Base-by-base conservation (phyloP, 176 grass and related monocot species). In the Oryza glaberrima region DNA sequence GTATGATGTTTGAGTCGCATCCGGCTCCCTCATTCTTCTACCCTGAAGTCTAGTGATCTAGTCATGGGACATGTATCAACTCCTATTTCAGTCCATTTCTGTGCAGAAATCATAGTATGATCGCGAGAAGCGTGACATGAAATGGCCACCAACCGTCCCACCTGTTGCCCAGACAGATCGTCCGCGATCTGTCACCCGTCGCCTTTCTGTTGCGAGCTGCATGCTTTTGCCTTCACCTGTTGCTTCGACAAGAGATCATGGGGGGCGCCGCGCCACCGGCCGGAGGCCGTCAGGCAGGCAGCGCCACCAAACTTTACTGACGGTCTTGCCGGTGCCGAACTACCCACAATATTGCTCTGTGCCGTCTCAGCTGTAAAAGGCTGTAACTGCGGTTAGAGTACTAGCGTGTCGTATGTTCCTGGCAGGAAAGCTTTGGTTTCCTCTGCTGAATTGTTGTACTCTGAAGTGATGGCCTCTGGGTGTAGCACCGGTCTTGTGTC, bases 131-230 rank as follows among this genome's bases (percentile, higher is more conserved):
- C 2, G 64, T 76, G 63, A 71, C 49, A 65, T 76, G 77, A 71
- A 73, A 34, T 11, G 75, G 74, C 45, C 64, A 65, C 78, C 88
- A 65, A 25, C 67, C 54, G 3, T 14, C 49, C 71, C 54, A 65
- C 79, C 47, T 76, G 75, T 72, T 17, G 68, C 25, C 88, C 73
- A 38, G 83, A 78, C 83, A 82, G 88, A 82, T 90, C 73, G 88
- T 86, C 83, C 72, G 75, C 65, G 47, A 28, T 0, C 76, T 73
- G 76, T 75, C 81, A 63, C 38, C 74, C 30, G 4, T 9, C 11
- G 19, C 4, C 80, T 44, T 34, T 22, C 67, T 78, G 74, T 23
- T 17, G 15, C 78, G 34, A 23, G n/a, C 58, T 13, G 65, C 72
- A 60, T 30, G 82, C 63, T 65, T 81, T 69, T 78, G 67, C 64